A percentile compares a stretch with the other conserved stretches of the same genome.
These are phyloP conservation scores for Sporothrix brunneoviolacea DNA, from an alignment of 2,329 filamentous ascomycete species.

Conservation along the genomic window DNA sequence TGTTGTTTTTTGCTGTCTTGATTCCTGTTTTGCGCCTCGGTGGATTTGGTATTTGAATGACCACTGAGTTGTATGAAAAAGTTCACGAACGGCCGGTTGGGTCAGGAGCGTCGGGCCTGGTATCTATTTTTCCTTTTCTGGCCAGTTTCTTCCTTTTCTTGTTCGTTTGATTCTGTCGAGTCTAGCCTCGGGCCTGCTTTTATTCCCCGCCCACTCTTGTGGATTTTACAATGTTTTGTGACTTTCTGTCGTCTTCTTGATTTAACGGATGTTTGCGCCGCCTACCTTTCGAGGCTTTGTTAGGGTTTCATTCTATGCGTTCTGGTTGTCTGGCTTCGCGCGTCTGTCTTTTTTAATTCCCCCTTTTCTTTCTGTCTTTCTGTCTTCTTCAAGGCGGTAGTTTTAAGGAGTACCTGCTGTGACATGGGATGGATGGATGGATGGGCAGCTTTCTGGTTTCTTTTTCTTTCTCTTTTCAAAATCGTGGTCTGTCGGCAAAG, in stretches of 20 bases:
- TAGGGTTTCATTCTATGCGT: too few relatives aligned
- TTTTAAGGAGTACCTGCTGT: too few relatives aligned
- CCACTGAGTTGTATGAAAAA: too few relatives aligned
- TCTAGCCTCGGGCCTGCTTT: background rate
- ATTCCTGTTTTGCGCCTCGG: background rate
- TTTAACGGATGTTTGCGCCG: too few relatives aligned
- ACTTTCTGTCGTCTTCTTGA: too few relatives aligned
- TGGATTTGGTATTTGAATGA: too few relatives aligned
- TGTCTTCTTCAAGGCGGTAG: background rate
- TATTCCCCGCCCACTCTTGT: background rate
- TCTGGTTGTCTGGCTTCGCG: background rate
- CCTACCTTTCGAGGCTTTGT: too few relatives aligned
- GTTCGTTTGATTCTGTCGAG: too few relatives aligned
- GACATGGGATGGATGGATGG: background rate
- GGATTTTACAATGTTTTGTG: background rate
- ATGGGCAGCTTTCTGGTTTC: background rate
- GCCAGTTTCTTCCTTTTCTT: background rate
- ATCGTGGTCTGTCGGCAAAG: background rate
- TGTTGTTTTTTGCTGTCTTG: background rate
- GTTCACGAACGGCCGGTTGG: too few relatives aligned
- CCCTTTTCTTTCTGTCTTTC: background rate
- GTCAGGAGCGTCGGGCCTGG: too few relatives aligned
- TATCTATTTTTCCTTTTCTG: too few relatives aligned
- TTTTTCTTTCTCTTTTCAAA: background rate
- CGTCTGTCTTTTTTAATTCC: background rate